Percentiles rank a stretch among this genome's conserved stretches.
Evolutionary conservation across 73 alveolate species (phyloP).

Genomic region (Uronychia setigera): DNA sequence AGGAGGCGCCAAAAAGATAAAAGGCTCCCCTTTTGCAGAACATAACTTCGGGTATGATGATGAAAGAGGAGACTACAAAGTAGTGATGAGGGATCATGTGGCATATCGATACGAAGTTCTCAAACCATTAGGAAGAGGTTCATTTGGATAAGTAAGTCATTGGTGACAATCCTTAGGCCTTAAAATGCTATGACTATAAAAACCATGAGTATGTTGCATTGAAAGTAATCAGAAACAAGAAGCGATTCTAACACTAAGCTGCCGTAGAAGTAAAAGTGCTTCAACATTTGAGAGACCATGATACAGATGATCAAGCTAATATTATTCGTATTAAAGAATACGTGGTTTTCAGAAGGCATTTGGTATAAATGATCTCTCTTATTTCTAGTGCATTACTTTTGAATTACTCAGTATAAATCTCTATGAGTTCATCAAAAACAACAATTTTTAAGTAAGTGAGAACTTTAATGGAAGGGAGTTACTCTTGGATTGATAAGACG

Average conservation of each 20-base stretch:
- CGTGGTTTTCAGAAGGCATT: slow-evolving; percentile 64
- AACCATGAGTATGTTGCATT: slow-evolving; percentile 67
- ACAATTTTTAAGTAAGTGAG: slow-evolving; percentile 26
- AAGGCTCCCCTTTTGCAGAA: slow-evolving; percentile 21
- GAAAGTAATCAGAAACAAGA: slow-evolving; percentile 52
- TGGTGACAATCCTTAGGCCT: slow-evolving; percentile 23
- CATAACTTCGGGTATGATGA: slow-evolving; percentile 68
- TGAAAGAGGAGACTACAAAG: slow-evolving; percentile 63
- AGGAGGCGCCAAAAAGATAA: slow-evolving; percentile 3
- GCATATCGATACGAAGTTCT: slow-evolving; percentile 61
- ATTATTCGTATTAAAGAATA: slow-evolving; percentile 61
- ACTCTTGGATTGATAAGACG: slow-evolving; percentile 77
- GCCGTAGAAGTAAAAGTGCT: slow-evolving; percentile 63
- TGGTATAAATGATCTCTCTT: slow-evolving; percentile 3
- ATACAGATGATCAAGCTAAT: slow-evolving; percentile 61
- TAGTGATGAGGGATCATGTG: slow-evolving; percentile 54
- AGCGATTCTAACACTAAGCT: slow-evolving; percentile 53
- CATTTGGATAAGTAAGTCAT: slow-evolving; percentile 42
- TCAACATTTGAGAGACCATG: slow-evolving; percentile 65
- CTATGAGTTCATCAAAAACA: slow-evolving; percentile 43
- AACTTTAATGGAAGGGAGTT: slow-evolving; percentile 59
- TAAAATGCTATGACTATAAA: slow-evolving; percentile 63
- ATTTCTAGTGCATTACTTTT: slow-evolving; percentile 67
- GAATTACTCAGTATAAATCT: slow-evolving; percentile 71
- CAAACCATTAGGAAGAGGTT: slow-evolving; percentile 57